Conservation (phyloP, 495 filamentous ascomycete species). For the Neohortaea acidophila region DNA sequence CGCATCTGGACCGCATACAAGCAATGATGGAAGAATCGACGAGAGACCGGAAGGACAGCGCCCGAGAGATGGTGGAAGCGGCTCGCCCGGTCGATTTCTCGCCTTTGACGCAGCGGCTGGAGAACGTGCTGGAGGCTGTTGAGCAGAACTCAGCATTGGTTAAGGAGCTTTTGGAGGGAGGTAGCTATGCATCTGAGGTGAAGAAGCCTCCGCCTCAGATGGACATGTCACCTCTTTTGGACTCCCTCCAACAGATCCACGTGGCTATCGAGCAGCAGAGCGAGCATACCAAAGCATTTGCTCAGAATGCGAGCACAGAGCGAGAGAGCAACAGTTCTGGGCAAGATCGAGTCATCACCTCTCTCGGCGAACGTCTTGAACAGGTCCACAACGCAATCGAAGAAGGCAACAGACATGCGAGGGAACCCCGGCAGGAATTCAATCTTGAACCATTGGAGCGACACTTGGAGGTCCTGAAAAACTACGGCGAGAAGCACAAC, state of each 20-base stretch:
- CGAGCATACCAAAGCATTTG: conserved; percentile 9
- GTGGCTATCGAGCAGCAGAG: conserved; percentile 14
- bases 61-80: neutral
- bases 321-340: neutral
- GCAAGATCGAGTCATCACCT: neutral
- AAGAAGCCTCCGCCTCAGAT: conserved; percentile 1
- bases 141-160: conserved; percentile 14
- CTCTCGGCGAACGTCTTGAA: conserved; percentile 15
- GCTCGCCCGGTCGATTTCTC: conserved; percentile 7
- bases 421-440: neutral
- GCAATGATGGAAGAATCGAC: conserved; percentile 7
- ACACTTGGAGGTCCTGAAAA: neutral
- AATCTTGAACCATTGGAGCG: neutral
- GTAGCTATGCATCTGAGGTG: conserved; percentile 9
- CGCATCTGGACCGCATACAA: conserved; percentile 15
- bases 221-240: conserved; percentile 8
- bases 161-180: conserved; percentile 13
- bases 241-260: conserved; percentile 10
- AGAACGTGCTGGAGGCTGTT: conserved; percentile 13
- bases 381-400: conserved; percentile 17
- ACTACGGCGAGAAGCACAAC: neutral
- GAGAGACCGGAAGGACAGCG: conserved; percentile 9
- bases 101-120: conserved; percentile 10
- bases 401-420: conserved; percentile 12
- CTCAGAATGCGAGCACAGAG: conserved; percentile 10